A percentile compares a stretch with the other conserved stretches of the same genome.
Evolutionary conservation across 2,329 filamentous ascomycete species (phyloP).

Genomic region (Didymella pomorum): DNA sequence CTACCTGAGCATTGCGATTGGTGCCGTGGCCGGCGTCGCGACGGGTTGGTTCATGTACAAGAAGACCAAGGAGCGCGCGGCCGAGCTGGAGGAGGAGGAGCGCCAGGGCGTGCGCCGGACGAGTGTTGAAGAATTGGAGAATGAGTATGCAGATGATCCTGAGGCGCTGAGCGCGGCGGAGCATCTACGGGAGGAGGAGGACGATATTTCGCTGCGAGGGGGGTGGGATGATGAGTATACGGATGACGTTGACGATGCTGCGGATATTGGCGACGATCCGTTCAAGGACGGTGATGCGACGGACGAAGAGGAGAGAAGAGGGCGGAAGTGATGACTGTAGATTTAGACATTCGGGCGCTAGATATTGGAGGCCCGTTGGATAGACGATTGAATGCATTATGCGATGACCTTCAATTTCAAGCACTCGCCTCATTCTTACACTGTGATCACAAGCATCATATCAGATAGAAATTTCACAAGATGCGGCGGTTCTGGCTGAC

Average conservation of each 20-base stretch:
- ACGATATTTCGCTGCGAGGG: constrained; percentile 61
- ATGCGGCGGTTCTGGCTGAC: too few relatives aligned
- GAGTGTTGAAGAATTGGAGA: constrained; percentile 48
- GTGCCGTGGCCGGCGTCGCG: constrained; percentile 72
- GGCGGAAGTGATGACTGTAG: constrained; percentile 2
- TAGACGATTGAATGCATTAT: constrained; percentile 2
- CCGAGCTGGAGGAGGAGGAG: constrained; percentile 58
- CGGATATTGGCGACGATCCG: constrained; percentile 52
- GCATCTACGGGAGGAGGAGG: constrained; percentile 58
- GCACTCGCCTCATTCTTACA: too few relatives aligned
- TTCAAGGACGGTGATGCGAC: constrained; percentile 55
- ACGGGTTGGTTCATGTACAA: constrained; percentile 89
- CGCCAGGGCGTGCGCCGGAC: constrained; percentile 44
- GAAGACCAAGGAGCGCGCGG: constrained; percentile 60
- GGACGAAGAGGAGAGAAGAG: constrained; percentile 36
- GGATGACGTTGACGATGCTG: constrained; percentile 57
- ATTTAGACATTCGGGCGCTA: neutral
- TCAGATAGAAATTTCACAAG: too few relatives aligned
- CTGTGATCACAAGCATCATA: too few relatives aligned
- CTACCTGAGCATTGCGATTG: constrained; percentile 80
- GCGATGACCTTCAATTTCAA: neutral
- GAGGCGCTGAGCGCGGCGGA: constrained; percentile 52
- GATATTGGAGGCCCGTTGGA: neutral
- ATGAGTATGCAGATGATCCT: constrained; percentile 57
- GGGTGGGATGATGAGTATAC: constrained; percentile 56